Base-by-base conservation (phyloP, 257 asterid species). In the Solanum piurae region DNA sequence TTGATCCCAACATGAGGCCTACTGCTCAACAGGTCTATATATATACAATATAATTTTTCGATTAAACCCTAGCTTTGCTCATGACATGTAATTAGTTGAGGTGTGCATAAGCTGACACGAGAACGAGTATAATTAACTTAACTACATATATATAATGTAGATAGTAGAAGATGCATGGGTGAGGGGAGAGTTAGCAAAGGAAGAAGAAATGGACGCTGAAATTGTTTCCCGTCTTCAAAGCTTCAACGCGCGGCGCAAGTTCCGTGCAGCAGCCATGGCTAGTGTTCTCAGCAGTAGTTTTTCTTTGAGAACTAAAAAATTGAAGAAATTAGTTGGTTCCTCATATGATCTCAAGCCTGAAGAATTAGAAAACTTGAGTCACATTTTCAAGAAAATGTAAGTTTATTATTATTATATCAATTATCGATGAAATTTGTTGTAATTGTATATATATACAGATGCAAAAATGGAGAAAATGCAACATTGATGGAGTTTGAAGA, bases 221-320 rank as follows among this genome's bases (percentile, higher is more conserved):
- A 89, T 95, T 4, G 98, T 95, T 33, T 91, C 95, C 0, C 91
- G 98, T 23, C 86, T 95, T 77, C 95, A 93, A 58, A 93, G 94
- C 37, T 94, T 95, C 88, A 95, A 94, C 5, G 98, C 98, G 4
- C 92, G 95, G 89, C 95, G 98, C 62, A 95, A 95, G 89, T 94
- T 95, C 72, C 96, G 98, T 3, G 98, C 95, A 25, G 98, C 98
- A 42, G 98, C 96, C 55, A 92, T 95, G 95, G 98, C 98, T 10
- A 95, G 98, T 75, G 92, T 95, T 73, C 72, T 95, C 5, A 94
- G 98, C 91, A 95, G 94, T 88, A 94, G 98, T 90, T 93, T 95
- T 87, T 94, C 96, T 3, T 86, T 94, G 90, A 93, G 94, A 87
- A 91, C 90, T 12, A 95, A 94, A 66, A 95, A 94, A 83, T 93